Evolutionary conservation across 139 green algal species (phyloP), one percentile per base, ranked within the genome.

Genomic region (Astrephomene gubernaculifera): DNA sequence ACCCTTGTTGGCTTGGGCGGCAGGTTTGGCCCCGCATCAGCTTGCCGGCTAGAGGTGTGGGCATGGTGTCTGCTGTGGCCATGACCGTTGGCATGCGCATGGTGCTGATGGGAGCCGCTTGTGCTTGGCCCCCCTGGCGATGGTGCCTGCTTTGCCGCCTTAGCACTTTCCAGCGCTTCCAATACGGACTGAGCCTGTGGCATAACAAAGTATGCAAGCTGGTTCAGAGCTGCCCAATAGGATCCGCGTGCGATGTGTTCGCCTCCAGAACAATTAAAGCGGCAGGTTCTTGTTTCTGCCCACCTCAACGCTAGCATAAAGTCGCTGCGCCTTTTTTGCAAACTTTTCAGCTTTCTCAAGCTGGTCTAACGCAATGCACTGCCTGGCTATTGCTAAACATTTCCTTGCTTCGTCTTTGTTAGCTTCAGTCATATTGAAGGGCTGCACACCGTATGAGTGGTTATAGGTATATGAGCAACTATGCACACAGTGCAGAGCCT

Each of bases 341-440:
- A 83, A 89, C n/a, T 79, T 82, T 8, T 89, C 76, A 17, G 86
- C 86, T 38, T 82, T 86, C 2, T 63, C 70, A 4, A 89, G 24
- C 10, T 89, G 70, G 12, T 44, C 61, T 0, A 39, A 1, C 4
- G 9, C 31, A 1, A 89, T 45, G 24, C 35, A 44, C 17, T 69
- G 54, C n/a, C 71, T 43, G 25, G 86, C 86, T 35, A 86, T 67
- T 0, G 33, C 49, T 0, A 89, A 17, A 29, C 86, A 89, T 45
- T 86, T 81, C 19, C 36, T 41, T 25, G 83, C 61, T n/a, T 83
- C 83, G 12, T 88, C 83, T 25, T 61, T 71, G 49, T 88, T 88
- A 17, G 83, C 83, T 22, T 82, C 73, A 1, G 73, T 82, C 73
- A 82, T 82, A 22, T 29, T 73, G 7, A 35, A 57, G 49, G n/a